phyloP scores from a whole-genome alignment of 805 yeast genomes.

The Dipodascus geniculatus region DNA sequence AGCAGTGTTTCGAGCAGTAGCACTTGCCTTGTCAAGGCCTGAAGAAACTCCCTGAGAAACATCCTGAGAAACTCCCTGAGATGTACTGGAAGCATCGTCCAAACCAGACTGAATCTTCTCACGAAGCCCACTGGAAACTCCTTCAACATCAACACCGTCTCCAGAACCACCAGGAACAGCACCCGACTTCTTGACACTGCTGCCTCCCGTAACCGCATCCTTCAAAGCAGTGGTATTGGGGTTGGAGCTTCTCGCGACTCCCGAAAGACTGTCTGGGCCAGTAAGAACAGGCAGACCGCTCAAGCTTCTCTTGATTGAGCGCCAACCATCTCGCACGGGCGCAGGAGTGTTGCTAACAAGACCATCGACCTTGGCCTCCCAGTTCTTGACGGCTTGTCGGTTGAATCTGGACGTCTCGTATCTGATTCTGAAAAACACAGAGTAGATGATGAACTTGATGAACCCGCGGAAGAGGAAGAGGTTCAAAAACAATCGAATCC shows the following conservation, averaged over 20 bases:
- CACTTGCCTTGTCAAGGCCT: background rate
- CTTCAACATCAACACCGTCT: background rate
- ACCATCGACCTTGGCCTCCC: constrained; percentile 59
- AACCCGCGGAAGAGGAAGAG: constrained; percentile 13
- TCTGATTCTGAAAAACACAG: constrained; percentile 61
- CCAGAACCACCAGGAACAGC: background rate
- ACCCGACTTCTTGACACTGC: background rate
- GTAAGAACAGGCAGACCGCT: background rate
- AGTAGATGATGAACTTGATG: constrained; percentile 34
- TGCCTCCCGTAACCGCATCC: background rate
- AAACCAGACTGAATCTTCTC: background rate
- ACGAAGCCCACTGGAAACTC: background rate
- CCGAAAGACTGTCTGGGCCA: background rate
- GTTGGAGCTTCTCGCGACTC: background rate
- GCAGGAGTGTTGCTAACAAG: constrained; percentile 28
- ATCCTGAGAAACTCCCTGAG: no score
- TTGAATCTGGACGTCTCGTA: constrained; percentile 67
- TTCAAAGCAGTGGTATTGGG: background rate
- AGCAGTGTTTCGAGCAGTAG: background rate
- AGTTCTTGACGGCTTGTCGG: constrained; percentile 51
- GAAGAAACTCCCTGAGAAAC: background rate
- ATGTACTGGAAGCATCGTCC: background rate
- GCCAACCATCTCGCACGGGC: background rate
- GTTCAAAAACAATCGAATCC: background rate
- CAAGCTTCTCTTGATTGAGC: background rate